Evolutionary conservation across 768 basidiomycete genomes (phyloP).

Genomic region (Lactarius sp.): DNA sequence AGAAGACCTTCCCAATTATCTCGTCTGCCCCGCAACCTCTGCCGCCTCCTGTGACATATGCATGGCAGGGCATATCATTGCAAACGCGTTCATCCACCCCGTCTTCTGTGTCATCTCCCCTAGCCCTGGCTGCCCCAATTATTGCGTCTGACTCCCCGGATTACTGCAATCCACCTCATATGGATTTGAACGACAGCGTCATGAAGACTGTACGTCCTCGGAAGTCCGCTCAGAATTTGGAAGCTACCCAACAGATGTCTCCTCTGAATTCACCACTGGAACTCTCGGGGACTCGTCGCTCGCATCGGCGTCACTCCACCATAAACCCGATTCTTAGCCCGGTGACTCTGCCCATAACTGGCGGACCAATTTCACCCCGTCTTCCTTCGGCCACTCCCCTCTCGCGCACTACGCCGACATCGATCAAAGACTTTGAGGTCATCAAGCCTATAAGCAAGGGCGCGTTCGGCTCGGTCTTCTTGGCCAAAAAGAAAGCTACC

Average conservation of each 20-base stretch:
- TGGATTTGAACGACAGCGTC: slow-evolving; percentile 57
- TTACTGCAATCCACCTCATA: slow-evolving; percentile 51
- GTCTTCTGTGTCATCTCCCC: slow-evolving; percentile 82
- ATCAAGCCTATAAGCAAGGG: slow-evolving; percentile 99
- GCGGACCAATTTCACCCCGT: slow-evolving; percentile 75
- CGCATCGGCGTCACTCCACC: slow-evolving; percentile 64
- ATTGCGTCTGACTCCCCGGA: slow-evolving; percentile 61
- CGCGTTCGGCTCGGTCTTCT: slow-evolving; percentile 96
- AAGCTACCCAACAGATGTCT: slow-evolving; percentile 62
- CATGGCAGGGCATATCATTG: slow-evolving; percentile 42
- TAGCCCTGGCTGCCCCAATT: slow-evolving; percentile 81
- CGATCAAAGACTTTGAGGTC: slow-evolving; percentile 98
- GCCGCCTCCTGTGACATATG: slow-evolving; percentile 33
- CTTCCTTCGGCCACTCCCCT: slow-evolving; percentile 73
- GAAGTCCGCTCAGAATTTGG: slow-evolving; percentile 61
- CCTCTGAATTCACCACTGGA: slow-evolving; percentile 62
- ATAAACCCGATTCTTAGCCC: slow-evolving; percentile 47
- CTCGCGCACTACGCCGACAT: slow-evolving; percentile 76
- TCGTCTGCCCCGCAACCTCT: slow-evolving; percentile 29
- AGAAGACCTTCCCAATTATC: slow-evolving; percentile 17
- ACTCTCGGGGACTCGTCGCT: slow-evolving; percentile 43
- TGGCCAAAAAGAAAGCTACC: slow-evolving; percentile 96
- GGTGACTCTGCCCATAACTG: slow-evolving; percentile 50
- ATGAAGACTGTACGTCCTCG: slow-evolving; percentile 51
- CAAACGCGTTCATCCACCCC: slow-evolving; percentile 83